Evolutionary conservation across 768 basidiomycete species (phyloP), one percentile per base, ranked within the genome.

Genomic region (Dacryopinax spathularia): DNA sequence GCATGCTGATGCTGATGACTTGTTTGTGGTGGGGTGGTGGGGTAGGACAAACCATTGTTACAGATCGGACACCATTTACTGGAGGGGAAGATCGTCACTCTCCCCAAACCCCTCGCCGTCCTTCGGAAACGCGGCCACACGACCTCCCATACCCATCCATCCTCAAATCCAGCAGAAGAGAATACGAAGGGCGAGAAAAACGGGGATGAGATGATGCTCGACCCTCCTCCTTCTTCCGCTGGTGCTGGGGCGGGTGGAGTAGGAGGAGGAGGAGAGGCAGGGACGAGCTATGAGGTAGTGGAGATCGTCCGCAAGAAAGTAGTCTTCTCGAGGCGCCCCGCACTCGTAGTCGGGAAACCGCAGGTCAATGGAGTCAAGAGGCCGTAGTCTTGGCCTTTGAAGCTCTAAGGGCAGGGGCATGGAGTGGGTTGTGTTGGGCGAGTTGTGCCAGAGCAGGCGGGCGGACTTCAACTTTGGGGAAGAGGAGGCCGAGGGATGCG

Each of bases 61-160:
- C 73, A 79, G 62, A 88, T 97, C 65, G 93, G 93, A 13, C 86
- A 94, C 73, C 91, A 96, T 69, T 78, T 93, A 33, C 83, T 97
- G 3, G 94, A 97, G 70, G 93, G 93, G 62, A 89, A 88, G 71
- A 78, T 95, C 65, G 79, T 83, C 34, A 78, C 74, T 44, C 78
- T 97, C 6, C 75, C 86, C 1, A 94, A 90, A 71, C 91, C 93
- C 0, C 78, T 90, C 31, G 94, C 88, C 1, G 82, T 96, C 39
- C 79, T 96, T 12, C 35, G 60, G n/a, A 62, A 35, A 34, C 60
- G 36, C 16, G 33, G 41, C 1, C 39, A n/a, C n/a, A n/a, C n/a
- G n/a, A n/a, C n/a, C 31, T 27, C 60, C 22, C 60, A 66, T 34
- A 27, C 37, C 20, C 63, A 60, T 22, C 37, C 64, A 15, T 37